These are phyloP conservation scores for Fusarium devonianum DNA, from an alignment of 2,329 filamentous ascomycete species.

Conservation along the genomic window DNA sequence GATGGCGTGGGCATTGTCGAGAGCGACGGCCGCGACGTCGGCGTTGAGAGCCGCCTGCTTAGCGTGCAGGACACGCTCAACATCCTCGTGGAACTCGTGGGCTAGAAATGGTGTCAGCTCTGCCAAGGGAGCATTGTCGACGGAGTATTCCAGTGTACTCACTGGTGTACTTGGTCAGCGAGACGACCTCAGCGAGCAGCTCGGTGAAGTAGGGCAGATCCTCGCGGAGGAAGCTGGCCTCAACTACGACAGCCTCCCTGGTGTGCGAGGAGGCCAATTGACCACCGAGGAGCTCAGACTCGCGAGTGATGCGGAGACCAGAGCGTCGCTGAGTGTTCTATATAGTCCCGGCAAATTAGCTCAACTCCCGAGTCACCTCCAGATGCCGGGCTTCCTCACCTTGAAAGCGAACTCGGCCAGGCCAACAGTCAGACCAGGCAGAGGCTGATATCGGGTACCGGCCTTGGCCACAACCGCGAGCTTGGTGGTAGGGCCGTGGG, in stretches of 20 bases:
- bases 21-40: conserved; percentile 71
- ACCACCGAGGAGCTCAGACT: conserved; percentile 93
- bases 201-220: conserved; percentile 98
- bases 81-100: conserved; percentile 89
- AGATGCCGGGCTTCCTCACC: conserved; percentile 57
- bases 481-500: conserved; percentile 86
- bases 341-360: conserved; percentile 56
- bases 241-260: conserved; percentile 89
- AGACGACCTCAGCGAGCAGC: conserved; percentile 89
- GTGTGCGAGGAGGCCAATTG: conserved; percentile 88
- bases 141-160: conserved; percentile 45
- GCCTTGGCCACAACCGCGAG: conserved; percentile 93
- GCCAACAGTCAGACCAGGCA: conserved; percentile 87
- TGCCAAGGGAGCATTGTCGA: conserved; percentile 1
- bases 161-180: conserved; percentile 85
- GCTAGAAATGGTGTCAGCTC: conserved; percentile 57
- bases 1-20: conserved; percentile 84
- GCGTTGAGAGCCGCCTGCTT: conserved; percentile 77
- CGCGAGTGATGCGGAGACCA: conserved; percentile 89
- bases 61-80: conserved; percentile 77
- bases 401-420: conserved; percentile 98
- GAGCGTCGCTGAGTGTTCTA: conserved; percentile 89
- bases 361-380: conserved; percentile 38
- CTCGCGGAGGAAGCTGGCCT: conserved; percentile 93
- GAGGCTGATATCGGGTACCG: conserved; percentile 89